Base-by-base conservation (phyloP, 352 stramenopile genomes). In the Globisporangium splendens region DNA sequence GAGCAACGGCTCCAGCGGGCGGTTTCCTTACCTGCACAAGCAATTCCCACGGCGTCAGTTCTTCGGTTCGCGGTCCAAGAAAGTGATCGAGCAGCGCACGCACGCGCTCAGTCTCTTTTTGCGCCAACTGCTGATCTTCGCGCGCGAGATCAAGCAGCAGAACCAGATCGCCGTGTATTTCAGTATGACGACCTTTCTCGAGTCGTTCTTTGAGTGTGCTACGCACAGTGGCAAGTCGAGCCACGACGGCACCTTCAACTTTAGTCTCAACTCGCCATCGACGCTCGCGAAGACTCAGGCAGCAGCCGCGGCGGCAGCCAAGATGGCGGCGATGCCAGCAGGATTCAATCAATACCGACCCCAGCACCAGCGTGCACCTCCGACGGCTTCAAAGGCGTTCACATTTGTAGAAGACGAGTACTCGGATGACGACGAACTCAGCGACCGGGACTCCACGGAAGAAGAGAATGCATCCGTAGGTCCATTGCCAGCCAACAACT, bases 81-180 rank as follows among this genome's bases (percentile, higher is more conserved):
- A 77, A 31, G 75, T 89, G 47, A 87, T 89, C 51, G 72, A 87
- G 63, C 66, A 82, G n/a, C 75, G 82, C 50, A 81, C 76, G 3
- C 24, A 77, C 17, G 76, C 75, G 33, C 70, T 91, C 3, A 84
- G 88, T 53, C 56, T 67, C 18, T 91, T 91, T 49, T 59, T 91
- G 33, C 68, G 75, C 24, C 68, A 89, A 47, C 61, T 79, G 49
- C 63, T 91, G 8, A 66, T 75, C 41, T 81, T 74, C 31, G 54
- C 81, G 24, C 71, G 77, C 8, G 77, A 86, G 21, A 67, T 88
- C 56, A 76, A 73, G 38, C 75, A 77, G 49, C 74, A 79, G 44
- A 69, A 79, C 50, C 64, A 88, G 44, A 88, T 89, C 57, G 73
- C 82, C 17, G 68, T 88, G 65, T 87, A 81, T 61, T 91, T 89